Evolutionary conservation across 1,139 yeast species (phyloP).

Genomic region (Hyphopichia wangnamkhiaoensis): DNA sequence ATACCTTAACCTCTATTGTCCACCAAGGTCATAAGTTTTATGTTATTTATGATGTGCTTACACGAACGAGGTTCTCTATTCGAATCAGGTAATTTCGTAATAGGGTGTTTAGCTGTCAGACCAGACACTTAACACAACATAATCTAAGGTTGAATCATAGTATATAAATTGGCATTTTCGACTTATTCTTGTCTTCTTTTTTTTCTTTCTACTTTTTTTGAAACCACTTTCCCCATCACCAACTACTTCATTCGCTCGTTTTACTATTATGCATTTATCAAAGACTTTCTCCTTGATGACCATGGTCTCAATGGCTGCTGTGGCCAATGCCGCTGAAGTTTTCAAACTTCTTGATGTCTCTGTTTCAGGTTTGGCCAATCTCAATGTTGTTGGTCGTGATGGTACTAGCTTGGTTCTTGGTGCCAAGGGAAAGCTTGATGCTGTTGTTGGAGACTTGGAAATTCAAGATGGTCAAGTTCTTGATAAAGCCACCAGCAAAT

Average conservation of each 20-base stretch:
- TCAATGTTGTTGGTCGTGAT: slow-evolving; percentile 16
- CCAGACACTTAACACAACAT: too few species aligned
- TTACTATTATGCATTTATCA: slow-evolving; percentile 2
- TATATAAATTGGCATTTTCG: too few species aligned
- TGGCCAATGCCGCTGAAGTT: slow-evolving; percentile 20
- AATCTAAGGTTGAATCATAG: too few species aligned
- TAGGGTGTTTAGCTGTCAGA: too few species aligned
- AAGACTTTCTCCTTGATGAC: slow-evolving; percentile 18
- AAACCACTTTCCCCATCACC: too few species aligned
- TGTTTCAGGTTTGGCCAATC: slow-evolving; percentile 17
- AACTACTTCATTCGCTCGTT: not conserved
- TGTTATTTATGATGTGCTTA: too few species aligned
- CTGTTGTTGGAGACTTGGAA: slow-evolving; percentile 13
- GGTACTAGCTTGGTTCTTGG: slow-evolving; percentile 23
- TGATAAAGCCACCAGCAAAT: slow-evolving; percentile 16
- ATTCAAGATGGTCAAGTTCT: slow-evolving; percentile 11
- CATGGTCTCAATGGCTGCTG: slow-evolving; percentile 23
- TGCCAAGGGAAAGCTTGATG: slow-evolving; percentile 13
- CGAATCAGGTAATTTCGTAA: too few species aligned
- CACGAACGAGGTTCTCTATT: too few species aligned
- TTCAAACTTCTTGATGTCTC: slow-evolving; percentile 17
- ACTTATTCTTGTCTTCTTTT: too few species aligned
- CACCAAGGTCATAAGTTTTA: too few species aligned
- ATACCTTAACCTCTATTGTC: too few species aligned
- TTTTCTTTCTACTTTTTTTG: too few species aligned